Evolutionary conservation across 2,329 filamentous ascomycete species (phyloP).

Genomic region (Cryphonectria radicalis): DNA sequence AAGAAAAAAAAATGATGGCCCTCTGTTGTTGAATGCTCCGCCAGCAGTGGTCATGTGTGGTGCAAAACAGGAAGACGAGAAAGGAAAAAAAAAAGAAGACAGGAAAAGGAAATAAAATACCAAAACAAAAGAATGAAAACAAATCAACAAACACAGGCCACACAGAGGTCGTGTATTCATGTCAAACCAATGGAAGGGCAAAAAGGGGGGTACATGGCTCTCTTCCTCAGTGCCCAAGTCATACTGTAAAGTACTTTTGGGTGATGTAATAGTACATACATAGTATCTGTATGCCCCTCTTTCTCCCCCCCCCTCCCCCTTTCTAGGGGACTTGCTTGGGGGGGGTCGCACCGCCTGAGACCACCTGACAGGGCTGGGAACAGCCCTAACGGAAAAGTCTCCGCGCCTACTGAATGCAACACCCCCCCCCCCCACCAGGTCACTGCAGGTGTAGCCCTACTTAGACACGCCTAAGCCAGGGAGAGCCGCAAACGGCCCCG

Average conservation of each 20-base stretch:
- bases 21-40: neutral
- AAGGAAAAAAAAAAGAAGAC: neutral
- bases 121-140: neutral
- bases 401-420: constrained; percentile 1
- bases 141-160: neutral
- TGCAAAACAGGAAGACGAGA: neutral
- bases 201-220: neutral
- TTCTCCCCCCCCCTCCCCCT: neutral
- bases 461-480: neutral
- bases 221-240: no score
- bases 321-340: neutral
- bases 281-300: neutral
- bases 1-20: neutral
- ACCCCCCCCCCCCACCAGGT: neutral
- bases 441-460: no score
- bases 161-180: neutral
- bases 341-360: neutral
- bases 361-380: neutral
- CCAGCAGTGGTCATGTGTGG: neutral
- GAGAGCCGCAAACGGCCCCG: neutral
- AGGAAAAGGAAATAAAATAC: no score
- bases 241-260: no score
- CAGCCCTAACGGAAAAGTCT: neutral
- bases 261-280: neutral
- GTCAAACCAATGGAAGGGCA: neutral